Conservation (phyloP, 2,329 filamentous ascomycete genomes). For the Ascochyta fabae region DNA sequence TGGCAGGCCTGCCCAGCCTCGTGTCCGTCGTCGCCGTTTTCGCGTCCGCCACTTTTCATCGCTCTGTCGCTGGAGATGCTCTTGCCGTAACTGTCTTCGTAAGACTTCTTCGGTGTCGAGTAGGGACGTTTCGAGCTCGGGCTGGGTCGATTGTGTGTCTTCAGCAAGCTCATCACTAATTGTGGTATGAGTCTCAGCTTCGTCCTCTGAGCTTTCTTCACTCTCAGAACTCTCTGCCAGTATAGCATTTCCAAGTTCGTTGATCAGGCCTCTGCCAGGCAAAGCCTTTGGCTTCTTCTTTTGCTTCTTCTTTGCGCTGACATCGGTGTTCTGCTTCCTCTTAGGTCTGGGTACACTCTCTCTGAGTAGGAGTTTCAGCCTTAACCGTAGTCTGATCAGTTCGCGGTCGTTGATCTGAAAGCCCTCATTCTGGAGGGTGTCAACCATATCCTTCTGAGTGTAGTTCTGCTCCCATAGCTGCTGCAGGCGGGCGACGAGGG, state of each 20-base stretch:
- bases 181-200: neutral
- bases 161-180: conserved; percentile 3
- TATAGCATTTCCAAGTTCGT: conserved; percentile 39
- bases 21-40: conserved; percentile 72
- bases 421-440: conserved; percentile 72
- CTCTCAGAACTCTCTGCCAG: conserved; percentile 30
- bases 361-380: conserved; percentile 72
- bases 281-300: conserved; percentile 22
- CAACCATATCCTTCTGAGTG: conserved; percentile 75
- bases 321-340: conserved; percentile 45
- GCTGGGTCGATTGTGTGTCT: conserved; percentile 11
- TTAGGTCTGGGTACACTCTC: conserved; percentile 59
- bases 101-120: conserved; percentile 34
- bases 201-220: conserved; percentile 22
- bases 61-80: conserved; percentile 62
- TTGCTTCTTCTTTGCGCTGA: conserved; percentile 18
- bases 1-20: conserved; percentile 71
- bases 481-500: conserved; percentile 71
- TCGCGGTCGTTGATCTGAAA: conserved; percentile 75
- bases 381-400: conserved; percentile 71
- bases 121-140: conserved; percentile 12
- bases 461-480: conserved; percentile 80
- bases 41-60: conserved; percentile 67
- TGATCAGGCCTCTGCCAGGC: conserved; percentile 29
- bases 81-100: conserved; percentile 37